Evolutionary conservation across 1,284 basidiomycete species (phyloP).

Genomic region (Acaromyces ingoldii): DNA sequence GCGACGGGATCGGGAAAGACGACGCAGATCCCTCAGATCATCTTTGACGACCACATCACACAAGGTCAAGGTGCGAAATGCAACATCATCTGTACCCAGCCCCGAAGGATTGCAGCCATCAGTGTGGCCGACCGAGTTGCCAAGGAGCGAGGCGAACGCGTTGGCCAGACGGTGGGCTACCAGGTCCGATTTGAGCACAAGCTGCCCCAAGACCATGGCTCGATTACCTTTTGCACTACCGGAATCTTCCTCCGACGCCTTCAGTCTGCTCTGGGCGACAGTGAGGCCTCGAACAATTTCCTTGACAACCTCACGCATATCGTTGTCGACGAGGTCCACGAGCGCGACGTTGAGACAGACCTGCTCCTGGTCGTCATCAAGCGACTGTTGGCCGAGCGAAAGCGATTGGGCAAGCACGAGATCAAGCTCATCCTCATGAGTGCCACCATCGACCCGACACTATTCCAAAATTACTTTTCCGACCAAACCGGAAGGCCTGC

Average conservation of each 20-base stretch:
- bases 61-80: conserved; percentile 74
- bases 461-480: conserved; percentile 84
- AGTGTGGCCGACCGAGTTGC: conserved; percentile 89
- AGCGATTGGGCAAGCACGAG: conserved; percentile 65
- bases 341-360: conserved; percentile 92
- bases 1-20: conserved; percentile 94
- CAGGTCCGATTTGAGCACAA: conserved; percentile 87
- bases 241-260: conserved; percentile 84
- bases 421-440: conserved; percentile 92
- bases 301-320: conserved; percentile 85
- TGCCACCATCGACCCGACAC: conserved; percentile 82
- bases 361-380: conserved; percentile 85
- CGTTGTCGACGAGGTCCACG: conserved; percentile 92
- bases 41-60: conserved; percentile 79
- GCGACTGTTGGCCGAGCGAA: conserved; percentile 70
- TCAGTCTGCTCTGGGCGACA: conserved; percentile 65
- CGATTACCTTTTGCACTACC: conserved; percentile 87
- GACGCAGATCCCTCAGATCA: conserved; percentile 87
- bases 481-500: conserved; percentile 58
- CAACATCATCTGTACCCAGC: conserved; percentile 91
- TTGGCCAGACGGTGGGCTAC: conserved; percentile 78
- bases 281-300: conserved; percentile 39
- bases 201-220: conserved; percentile 72
- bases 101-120: conserved; percentile 84
- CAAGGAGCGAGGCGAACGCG: conserved; percentile 73